A percentile compares a stretch with the other conserved stretches of the same genome.
Conservation (phyloP, 305 asterid species). For the Andrographis paniculata region DNA sequence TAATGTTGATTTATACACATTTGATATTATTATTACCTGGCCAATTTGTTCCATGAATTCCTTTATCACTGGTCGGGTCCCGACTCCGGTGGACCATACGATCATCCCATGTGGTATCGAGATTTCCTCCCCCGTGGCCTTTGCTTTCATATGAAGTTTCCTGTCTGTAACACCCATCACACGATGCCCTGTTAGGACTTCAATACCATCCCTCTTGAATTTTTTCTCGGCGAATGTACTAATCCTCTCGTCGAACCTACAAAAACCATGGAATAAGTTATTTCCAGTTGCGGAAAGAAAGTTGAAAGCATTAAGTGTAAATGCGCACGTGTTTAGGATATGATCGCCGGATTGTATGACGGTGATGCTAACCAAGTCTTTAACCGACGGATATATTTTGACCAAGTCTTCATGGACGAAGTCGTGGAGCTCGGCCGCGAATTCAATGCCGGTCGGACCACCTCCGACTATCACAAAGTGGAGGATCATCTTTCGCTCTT, state of each 20-base stretch:
- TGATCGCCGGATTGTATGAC: constrained; percentile 95
- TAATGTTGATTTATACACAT: too few species aligned
- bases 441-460: constrained; percentile 94
- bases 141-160: constrained; percentile 55
- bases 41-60: constrained; percentile 84
- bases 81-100: constrained; percentile 93
- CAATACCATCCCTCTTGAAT: constrained; percentile 83
- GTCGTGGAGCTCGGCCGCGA: constrained; percentile 93
- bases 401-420: constrained; percentile 73
- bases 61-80: constrained; percentile 74
- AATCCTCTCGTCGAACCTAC: constrained; percentile 86
- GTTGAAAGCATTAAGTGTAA: too few species aligned
- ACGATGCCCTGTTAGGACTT: constrained; percentile 75
- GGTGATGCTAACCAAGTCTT: constrained; percentile 66
- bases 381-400: constrained; percentile 61
- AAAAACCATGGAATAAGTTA: neutral
- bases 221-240: constrained; percentile 80
- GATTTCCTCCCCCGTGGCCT: constrained; percentile 39
- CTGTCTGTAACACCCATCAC: constrained; percentile 65
- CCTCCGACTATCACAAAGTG: constrained; percentile 97
- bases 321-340: constrained; percentile 69
- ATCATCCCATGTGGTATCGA: constrained; percentile 85
- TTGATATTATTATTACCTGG: constrained; percentile 37
- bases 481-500: constrained; percentile 66
- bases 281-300: too few species aligned